Conservation (phyloP, 2,329 filamentous ascomycete genomes). For the Penicillium sp. region DNA sequence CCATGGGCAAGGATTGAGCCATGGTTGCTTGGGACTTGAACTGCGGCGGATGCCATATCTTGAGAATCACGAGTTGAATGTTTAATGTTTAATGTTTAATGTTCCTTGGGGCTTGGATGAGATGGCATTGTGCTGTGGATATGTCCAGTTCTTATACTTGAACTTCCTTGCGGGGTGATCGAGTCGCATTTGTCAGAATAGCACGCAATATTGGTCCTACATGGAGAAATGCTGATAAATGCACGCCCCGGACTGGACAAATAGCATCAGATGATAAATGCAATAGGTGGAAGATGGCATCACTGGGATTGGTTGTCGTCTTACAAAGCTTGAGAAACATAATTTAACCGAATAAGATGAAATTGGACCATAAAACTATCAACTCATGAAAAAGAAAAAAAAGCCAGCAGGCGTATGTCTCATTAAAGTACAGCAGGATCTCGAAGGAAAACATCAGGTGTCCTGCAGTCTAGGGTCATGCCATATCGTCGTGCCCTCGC, state of each 20-base stretch:
- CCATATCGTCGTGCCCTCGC: slow-evolving; percentile 16
- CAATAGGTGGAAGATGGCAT: too few relatives aligned
- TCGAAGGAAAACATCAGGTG: slow-evolving; percentile 19
- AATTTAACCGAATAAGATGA: not conserved
- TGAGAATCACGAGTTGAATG: too few relatives aligned
- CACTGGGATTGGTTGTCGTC: not conserved
- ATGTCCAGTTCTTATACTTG: slow-evolving; percentile 10
- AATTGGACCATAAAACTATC: slow-evolving; percentile 15
- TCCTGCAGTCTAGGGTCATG: slow-evolving; percentile 23
- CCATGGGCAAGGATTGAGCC: slow-evolving; percentile 12
- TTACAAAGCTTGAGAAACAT: not conserved
- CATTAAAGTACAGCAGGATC: slow-evolving; percentile 22
- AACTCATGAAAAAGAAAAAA: slow-evolving; percentile 9
- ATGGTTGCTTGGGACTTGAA: slow-evolving; percentile 20
- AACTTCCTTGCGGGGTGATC: slow-evolving; percentile 14
- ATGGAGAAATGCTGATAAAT: slow-evolving; percentile 31
- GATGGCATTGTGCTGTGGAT: too few relatives aligned
- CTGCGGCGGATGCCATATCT: slow-evolving; percentile 31
- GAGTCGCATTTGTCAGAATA: slow-evolving; percentile 30
- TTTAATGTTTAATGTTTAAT: not conserved
- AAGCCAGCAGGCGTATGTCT: slow-evolving; percentile 11
- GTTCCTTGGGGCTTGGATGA: not conserved
- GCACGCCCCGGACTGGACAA: not conserved
- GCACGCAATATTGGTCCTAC: slow-evolving; percentile 30
- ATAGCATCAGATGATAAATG: not conserved